phyloP scores from a whole-genome alignment of 129 eudicot genomes.

The Arctium lappa region DNA sequence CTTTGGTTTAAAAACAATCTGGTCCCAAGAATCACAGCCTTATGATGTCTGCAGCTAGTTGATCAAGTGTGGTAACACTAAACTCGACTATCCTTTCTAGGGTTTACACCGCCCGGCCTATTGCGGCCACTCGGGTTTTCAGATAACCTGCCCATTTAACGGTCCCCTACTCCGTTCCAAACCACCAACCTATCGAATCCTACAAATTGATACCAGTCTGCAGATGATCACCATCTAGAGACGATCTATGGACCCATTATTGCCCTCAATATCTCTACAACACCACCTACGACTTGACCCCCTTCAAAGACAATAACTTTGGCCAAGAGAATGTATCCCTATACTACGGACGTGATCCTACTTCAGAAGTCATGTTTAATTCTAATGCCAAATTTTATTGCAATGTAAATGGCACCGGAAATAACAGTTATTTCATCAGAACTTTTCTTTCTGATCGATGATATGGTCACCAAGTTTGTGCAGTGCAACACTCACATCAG shows the following conservation, averaged over 20 bases:
- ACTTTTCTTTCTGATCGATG: not conserved
- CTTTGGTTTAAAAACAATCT: not conserved
- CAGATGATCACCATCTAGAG: conserved; percentile 13
- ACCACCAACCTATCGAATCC: conserved; percentile 22
- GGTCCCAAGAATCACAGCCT: not conserved
- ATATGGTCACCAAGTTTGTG: not conserved
- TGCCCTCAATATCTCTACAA: conserved; percentile 14
- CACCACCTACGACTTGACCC: conserved; percentile 21
- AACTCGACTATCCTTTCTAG: conserved; percentile 29
- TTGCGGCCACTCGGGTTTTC: conserved; percentile 28
- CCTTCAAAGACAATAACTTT: not conserved
- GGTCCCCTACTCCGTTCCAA: not conserved
- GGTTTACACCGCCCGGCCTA: conserved; percentile 15
- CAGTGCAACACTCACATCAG: conserved; percentile 5
- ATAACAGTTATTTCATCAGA: conserved; percentile 12
- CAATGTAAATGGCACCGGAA: not conserved
- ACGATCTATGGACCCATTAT: conserved; percentile 1
- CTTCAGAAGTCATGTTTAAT: not conserved
- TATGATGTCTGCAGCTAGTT: conserved; percentile 24
- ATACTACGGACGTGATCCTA: conserved; percentile 8
- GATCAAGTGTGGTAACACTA: conserved; percentile 15
- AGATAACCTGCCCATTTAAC: conserved; percentile 16
- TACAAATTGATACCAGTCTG: not conserved
- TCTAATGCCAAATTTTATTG: not conserved
- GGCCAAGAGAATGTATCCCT: conserved; percentile 12